Conservation (phyloP, 192 early-diverging fungal species). For the Coemansia sp. region DNA sequence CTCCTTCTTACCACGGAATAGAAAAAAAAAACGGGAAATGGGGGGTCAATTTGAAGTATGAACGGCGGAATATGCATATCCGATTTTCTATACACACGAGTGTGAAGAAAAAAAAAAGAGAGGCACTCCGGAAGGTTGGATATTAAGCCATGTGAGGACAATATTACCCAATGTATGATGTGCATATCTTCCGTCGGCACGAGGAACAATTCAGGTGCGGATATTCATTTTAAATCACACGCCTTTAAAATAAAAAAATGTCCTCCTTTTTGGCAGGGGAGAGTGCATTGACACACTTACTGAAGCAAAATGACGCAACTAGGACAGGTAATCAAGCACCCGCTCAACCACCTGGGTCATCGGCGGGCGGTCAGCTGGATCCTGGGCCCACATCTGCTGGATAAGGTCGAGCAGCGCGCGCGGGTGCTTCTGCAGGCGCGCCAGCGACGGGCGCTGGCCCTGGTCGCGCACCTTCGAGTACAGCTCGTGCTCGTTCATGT, state of each 20-base stretch:
- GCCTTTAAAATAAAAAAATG: background rate
- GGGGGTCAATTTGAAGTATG: background rate
- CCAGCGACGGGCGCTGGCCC: constrained; percentile 58
- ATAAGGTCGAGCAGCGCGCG: constrained; percentile 59
- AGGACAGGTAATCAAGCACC: constrained; percentile 64
- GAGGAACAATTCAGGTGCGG: background rate
- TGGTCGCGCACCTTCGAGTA: constrained; percentile 63
- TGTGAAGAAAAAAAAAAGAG: background rate
- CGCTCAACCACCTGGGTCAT: constrained; percentile 73
- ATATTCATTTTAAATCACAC: too few relatives aligned
- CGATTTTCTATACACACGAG: background rate
- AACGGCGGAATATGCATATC: background rate
- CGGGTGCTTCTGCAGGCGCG: constrained; percentile 60
- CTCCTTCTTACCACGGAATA: background rate
- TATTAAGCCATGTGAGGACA: background rate
- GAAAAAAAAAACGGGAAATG: background rate
- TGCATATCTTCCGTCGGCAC: too few relatives aligned
- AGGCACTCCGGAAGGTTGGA: background rate
- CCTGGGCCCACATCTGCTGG: constrained; percentile 72
- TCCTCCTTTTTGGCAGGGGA: too few relatives aligned
- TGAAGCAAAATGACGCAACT: constrained; percentile 7
- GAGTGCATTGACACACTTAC: background rate
- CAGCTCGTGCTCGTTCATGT: constrained; percentile 62
- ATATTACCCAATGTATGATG: too few relatives aligned
- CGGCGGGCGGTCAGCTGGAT: constrained; percentile 58